Conservation (phyloP, 495 filamentous ascomycete genomes). For the Talaromyces wortmannii region DNA sequence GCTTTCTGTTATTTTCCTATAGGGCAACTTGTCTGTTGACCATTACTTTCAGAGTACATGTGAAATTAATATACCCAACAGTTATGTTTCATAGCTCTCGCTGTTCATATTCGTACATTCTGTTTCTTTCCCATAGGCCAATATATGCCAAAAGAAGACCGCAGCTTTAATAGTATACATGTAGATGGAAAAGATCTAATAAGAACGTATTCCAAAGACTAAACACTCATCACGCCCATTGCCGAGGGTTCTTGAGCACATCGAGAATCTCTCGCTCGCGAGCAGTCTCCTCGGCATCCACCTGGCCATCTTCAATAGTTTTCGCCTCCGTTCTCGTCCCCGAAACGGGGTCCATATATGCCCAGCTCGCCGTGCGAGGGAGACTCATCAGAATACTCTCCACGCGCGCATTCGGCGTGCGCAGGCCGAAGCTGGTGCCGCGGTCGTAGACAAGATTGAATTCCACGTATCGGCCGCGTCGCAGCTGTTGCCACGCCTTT, state of each 20-base stretch:
- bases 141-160: background rate
- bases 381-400: slow-evolving; percentile 98
- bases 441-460: slow-evolving; percentile 98
- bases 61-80: background rate
- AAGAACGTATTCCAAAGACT: background rate
- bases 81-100: background rate
- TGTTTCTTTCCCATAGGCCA: background rate
- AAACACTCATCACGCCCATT: slow-evolving; percentile 63
- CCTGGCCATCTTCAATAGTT: slow-evolving; percentile 16
- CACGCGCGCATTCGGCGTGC: slow-evolving; percentile 83
- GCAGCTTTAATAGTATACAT: background rate
- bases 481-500: slow-evolving; percentile 94
- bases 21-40: no score
- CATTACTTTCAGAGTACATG: no score
- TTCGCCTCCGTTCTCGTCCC: slow-evolving; percentile 34
- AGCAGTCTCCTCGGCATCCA: slow-evolving; percentile 43
- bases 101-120: background rate
- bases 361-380: slow-evolving; percentile 87
- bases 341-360: slow-evolving; percentile 76
- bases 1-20: no score
- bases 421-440: slow-evolving; percentile 89
- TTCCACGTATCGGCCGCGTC: slow-evolving; percentile 90
- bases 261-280: slow-evolving; percentile 68
- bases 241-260: slow-evolving; percentile 75
- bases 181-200: no score